phyloP scores from a whole-genome alignment of 352 stramenopile genomes.

The Thraustochytrium striatum region DNA sequence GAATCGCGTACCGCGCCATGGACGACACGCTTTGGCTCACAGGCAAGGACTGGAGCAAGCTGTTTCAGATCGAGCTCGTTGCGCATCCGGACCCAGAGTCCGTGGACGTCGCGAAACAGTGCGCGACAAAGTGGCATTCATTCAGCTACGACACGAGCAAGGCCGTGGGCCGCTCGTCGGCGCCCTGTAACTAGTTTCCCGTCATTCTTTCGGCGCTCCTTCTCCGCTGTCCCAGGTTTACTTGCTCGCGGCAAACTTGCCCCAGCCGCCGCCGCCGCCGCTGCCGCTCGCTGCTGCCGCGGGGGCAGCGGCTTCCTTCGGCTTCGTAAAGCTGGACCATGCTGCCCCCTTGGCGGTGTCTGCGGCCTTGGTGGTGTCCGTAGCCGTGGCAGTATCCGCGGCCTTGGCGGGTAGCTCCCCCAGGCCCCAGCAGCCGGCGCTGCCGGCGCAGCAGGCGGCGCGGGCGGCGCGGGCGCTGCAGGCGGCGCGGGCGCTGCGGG shows the following conservation, averaged over 20 bases:
- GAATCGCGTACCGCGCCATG: slow-evolving; percentile 22
- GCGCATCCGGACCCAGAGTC: slow-evolving; percentile 11
- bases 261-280: slow-evolving; percentile 32
- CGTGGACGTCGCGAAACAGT: not conserved
- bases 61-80: slow-evolving; percentile 42
- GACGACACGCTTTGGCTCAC: slow-evolving; percentile 31
- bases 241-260: slow-evolving; percentile 39
- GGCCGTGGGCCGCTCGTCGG: no score
- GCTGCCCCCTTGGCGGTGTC: not conserved
- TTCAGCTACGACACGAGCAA: not conserved
- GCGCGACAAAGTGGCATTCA: not conserved
- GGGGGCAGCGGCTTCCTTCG: not conserved
- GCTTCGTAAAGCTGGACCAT: not conserved
- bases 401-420: not conserved
- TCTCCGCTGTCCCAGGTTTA: not conserved
- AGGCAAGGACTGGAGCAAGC: slow-evolving; percentile 32
- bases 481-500: not conserved
- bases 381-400: not conserved
- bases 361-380: not conserved
- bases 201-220: no score
- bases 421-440: no score
- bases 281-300: not conserved
- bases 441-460: not conserved
- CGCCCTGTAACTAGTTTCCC: no score
- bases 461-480: not conserved